Evolutionary conservation across 1,284 basidiomycete species (phyloP), one percentile per base, ranked within the genome.

Genomic region (Afroboletus lepidellus): DNA sequence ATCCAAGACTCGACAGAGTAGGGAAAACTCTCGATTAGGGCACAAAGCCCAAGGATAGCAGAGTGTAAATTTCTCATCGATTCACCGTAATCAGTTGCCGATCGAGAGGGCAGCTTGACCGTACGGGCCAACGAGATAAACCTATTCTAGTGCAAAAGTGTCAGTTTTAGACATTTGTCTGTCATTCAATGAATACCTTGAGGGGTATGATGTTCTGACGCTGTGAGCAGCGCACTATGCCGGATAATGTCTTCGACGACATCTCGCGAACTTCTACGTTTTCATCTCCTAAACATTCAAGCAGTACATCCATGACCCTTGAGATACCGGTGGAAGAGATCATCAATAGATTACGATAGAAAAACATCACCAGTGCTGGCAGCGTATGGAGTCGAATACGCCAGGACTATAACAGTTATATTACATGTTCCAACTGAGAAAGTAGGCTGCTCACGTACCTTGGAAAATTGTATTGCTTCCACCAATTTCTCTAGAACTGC

Each of bases 231-330:
- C 96, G 81, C 33, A 99, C 83, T 59, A 99, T 87, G 20, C 93
- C 91, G 18, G 91, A 90, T 30, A 99, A 75, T 37, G 92, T 90
- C 73, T 87, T 87, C 5, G 91, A 91, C n/a, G 93, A 91, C 79
- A 91, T 94, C 69, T 94, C 92, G 55, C 94, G 83, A 27, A 98
- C 94, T 73, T 98, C 94, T 48, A 95, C 86, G 65, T 96, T 96
- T 65, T 92, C 89, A 67, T 98, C 94, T 24, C 82, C 79, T 45
- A 98, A 75, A 66, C 94, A 94, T 46, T 87, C 83, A 25, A 92
- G 78, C 43, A 96, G 75, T 30, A 90, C 83, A 56, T 91, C 88
- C 80, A 93, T 85, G 57, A 92, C 81, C 60, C 78, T 81, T 24
- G 79, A 77, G 49, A 89, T 80, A 38, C 82, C 81, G 13, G 74